Conservation (phyloP, 2,329 filamentous ascomycete species). For the Helotiales sp. region DNA sequence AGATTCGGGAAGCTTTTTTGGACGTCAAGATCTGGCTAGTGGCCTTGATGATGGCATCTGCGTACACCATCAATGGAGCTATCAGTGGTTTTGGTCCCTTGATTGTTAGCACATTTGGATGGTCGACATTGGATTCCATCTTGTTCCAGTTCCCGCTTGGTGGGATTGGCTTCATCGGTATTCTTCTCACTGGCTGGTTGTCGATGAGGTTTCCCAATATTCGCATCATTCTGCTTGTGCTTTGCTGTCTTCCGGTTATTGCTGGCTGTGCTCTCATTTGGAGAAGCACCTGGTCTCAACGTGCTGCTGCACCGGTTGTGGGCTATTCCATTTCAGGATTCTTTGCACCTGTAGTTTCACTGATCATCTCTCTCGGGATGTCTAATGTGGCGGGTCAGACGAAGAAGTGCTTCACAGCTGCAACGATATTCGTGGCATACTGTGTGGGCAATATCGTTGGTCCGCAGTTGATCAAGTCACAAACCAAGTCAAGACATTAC, state of each 20-base stretch:
- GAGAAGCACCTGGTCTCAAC: constrained; percentile 64
- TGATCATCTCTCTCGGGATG: constrained; percentile 58
- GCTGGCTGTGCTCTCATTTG: constrained; percentile 75
- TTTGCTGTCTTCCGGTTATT: constrained; percentile 72
- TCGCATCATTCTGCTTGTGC: constrained; percentile 62
- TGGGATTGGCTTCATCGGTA: constrained; percentile 64
- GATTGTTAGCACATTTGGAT: constrained; percentile 72
- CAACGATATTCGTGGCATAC: constrained; percentile 73
- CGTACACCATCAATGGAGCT: constrained; percentile 71
- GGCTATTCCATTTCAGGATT: constrained; percentile 74
- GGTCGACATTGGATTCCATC: constrained; percentile 62
- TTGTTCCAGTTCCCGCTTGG: constrained; percentile 76
- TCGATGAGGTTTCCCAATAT: constrained; percentile 61
- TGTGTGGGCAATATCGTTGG: constrained; percentile 77
- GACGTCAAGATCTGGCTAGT: constrained; percentile 66
- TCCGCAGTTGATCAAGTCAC: constrained; percentile 67
- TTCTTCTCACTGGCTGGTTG: constrained; percentile 66
- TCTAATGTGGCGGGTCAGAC: constrained; percentile 74
- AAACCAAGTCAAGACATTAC: constrained; percentile 66
- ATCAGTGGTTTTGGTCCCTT: constrained; percentile 70
- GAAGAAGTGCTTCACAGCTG: constrained; percentile 76
- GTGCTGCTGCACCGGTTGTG: constrained; percentile 64
- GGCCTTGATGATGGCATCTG: constrained; percentile 67
- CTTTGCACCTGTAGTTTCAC: constrained; percentile 69
- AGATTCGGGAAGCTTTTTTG: constrained; percentile 57